Conservation (phyloP, 2,329 filamentous ascomycete genomes). For the Nothopassalora personata region DNA sequence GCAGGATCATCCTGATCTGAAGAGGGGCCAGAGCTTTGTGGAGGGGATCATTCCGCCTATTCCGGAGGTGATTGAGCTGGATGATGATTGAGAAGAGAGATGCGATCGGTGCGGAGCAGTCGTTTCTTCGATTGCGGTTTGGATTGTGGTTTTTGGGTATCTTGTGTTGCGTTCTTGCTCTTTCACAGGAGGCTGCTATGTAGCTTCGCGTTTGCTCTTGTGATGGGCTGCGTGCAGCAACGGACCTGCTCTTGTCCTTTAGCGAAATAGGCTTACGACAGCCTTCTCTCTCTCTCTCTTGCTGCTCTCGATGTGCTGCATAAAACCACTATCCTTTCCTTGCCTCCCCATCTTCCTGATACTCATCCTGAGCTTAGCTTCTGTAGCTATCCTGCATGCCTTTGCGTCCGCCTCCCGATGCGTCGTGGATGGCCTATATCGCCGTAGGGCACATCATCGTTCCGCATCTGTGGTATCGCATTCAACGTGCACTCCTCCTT, state of each 20-base stretch:
- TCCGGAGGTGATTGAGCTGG: slow-evolving; percentile 19
- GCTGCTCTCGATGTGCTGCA: too few relatives aligned
- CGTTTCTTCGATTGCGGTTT: not conserved
- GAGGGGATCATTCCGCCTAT: slow-evolving; percentile 15
- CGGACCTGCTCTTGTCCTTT: not conserved
- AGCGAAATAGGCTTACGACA: too few relatives aligned
- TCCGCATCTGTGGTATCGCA: too few relatives aligned
- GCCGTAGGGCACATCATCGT: too few relatives aligned
- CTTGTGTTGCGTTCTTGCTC: not conserved
- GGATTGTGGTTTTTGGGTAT: not conserved
- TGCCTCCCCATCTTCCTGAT: too few relatives aligned
- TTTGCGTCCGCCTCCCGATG: too few relatives aligned
- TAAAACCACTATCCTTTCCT: too few relatives aligned
- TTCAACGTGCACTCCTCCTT: too few relatives aligned
- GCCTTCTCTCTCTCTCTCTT: too few relatives aligned
- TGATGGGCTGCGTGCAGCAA: not conserved
- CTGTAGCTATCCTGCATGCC: too few relatives aligned
- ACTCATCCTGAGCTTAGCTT: too few relatives aligned
- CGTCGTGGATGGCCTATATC: too few relatives aligned
- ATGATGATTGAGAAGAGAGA: slow-evolving; percentile 4
- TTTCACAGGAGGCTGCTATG: not conserved
- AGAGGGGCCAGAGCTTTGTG: slow-evolving; percentile 12
- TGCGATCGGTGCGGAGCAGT: not conserved
- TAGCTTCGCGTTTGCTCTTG: not conserved
- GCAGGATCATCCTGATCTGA: slow-evolving; percentile 1